A percentile compares a stretch with the other conserved stretches of the same genome.
Evolutionary conservation across 208 protist species (phyloP).

Genomic region (Leishmania lainsoni): DNA sequence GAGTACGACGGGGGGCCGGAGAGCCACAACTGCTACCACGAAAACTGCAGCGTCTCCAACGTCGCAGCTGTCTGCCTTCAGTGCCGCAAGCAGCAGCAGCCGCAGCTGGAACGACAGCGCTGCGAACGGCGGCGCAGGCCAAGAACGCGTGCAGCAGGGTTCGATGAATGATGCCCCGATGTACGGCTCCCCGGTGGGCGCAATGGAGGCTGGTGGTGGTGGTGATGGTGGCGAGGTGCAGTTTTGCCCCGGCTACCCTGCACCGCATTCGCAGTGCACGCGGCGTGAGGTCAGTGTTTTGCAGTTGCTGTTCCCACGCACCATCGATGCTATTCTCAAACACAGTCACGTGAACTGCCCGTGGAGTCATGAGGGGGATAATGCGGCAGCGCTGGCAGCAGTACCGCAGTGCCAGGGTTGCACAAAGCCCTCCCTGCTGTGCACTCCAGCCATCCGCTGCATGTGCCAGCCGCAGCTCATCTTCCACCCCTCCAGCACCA

Average conservation of each 20-base stretch:
- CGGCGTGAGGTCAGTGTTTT: constrained; percentile 49
- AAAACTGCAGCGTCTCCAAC: constrained; percentile 20
- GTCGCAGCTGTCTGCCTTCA: constrained; percentile 30
- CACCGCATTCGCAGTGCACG: constrained; percentile 51
- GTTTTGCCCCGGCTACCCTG: constrained; percentile 43
- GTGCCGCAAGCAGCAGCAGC: constrained; percentile 28
- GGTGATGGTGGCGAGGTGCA: neutral
- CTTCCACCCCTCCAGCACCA: constrained; percentile 29
- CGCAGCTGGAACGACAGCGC: constrained; percentile 22
- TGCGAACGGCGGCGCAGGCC: constrained; percentile 2
- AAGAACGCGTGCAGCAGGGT: constrained; percentile 4
- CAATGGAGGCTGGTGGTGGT: too few relatives aligned
- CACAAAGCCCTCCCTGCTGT: constrained; percentile 58
- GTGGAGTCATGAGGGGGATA: constrained; percentile 28
- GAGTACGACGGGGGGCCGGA: neutral
- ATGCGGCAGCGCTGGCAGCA: constrained; percentile 1
- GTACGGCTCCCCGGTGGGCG: neutral
- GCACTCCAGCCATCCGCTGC: constrained; percentile 48
- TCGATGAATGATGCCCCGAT: neutral
- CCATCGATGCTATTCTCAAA: constrained; percentile 44
- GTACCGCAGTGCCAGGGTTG: constrained; percentile 57
- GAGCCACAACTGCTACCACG: neutral
- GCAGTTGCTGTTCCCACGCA: constrained; percentile 58
- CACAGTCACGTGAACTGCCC: constrained; percentile 52
- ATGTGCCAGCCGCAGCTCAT: constrained; percentile 73